Base-by-base conservation (phyloP, 306 rosid genomes). In the Vachellia collinsii region DNA sequence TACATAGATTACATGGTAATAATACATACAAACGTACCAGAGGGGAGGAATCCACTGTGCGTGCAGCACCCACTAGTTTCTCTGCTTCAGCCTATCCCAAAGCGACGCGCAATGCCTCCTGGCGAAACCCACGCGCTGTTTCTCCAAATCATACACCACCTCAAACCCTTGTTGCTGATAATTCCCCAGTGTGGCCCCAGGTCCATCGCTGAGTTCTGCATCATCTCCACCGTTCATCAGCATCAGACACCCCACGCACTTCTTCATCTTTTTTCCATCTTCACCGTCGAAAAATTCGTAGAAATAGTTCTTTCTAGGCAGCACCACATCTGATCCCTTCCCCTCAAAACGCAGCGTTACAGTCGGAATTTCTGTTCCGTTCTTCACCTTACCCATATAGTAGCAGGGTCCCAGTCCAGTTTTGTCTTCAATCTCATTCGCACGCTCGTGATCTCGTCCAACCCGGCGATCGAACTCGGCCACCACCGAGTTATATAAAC, bases 101-200 rank as follows among this genome's bases (percentile, higher is more conserved):
- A 94, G 95, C 67, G 83, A 83, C 17, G 93, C 78, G 66, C 98
- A 94, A 13, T 89, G 86, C 76, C 97, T 85, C 72, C 75, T 77
- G 0, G 98, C 98, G 39, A 94, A 94, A 2, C 98, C 98, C 58
- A 94, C 88, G 79, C 90, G 88, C 46, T 75, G 79, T 39, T 86
- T 88, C 69, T 81, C 90, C 77, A 94, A 70, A 75, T 94, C 98
- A 77, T 94, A 94, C 19, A 65, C 94, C 59, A 94, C 92, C 61
- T 94, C 97, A 68, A 94, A 91, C 4, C 98, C 97, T 50, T 94
- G 98, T 77, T 94, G 98, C 75, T 94, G 95, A 12, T 92, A 94
- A 76, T 94, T 94, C 61, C 98, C 98, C 0, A 94, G 92, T 0
- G 90, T 88, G 2, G 90, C 98, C 41, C 90, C 90, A 14, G 98